Base-by-base conservation (phyloP, 345 rosid genomes). In the Populus deltoides region DNA sequence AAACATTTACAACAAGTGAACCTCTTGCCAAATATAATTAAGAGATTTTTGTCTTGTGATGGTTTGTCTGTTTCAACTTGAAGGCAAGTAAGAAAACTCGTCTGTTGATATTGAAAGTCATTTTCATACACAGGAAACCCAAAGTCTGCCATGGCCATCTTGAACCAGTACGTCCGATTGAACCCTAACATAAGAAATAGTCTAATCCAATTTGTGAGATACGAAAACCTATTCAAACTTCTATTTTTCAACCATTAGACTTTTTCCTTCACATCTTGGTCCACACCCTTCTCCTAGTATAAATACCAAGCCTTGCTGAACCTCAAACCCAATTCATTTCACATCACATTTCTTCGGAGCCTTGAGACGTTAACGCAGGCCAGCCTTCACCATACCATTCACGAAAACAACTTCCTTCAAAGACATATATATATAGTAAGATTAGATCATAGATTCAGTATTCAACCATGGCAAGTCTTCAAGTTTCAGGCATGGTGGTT, bases 381-480 rank as follows among this genome's bases (percentile, higher is more conserved):
- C 57, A 51, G 16, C n/a, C 49, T 38, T 6, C 8, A 7, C 9
- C 7, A 38, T 38, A 4, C 57, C 57, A 51, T 51, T 12, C 49
- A 45, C 49, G 16, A 45, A 17, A 59, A 62, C 66, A 61, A 10
- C 31, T 62, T 62, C 66, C 13, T 49, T 49, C 55, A 51, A 51
- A 51, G 57, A 18, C 57, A 45, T 11, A 39, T 1, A 29, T 29
- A 8, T 39, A 39, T 7, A 39, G 10, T 7, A 7, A 51, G n/a
- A 51, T 51, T 51, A 6, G 57, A 18, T 4, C 18, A 8, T n/a
- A n/a, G n/a, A n/a, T n/a, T n/a, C n/a, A n/a, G n/a, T n/a, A 51
- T 51, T 51, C 6, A 18, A 51, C n/a, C 45, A 83, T 81, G 85
- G 86, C 82, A 49, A 75, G 78, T 7, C 24, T 75, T 67, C 73